phyloP scores from a whole-genome alignment of 768 basidiomycete genomes.

The Boletus subparvulus region DNA sequence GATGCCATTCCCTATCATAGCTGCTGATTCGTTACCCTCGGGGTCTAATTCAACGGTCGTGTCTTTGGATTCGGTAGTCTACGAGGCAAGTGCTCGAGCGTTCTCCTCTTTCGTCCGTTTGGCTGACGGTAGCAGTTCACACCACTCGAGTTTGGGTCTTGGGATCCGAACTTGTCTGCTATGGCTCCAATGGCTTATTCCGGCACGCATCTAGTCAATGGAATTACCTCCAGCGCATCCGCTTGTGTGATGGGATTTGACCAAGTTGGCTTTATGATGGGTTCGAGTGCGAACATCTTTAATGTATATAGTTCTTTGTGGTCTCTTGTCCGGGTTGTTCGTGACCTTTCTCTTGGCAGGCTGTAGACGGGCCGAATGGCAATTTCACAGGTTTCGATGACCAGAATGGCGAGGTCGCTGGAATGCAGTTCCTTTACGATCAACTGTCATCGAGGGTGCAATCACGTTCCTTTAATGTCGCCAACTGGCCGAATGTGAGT shows the following conservation, averaged over 20 bases:
- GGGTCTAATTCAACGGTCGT: slow-evolving; percentile 44
- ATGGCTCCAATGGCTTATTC: slow-evolving; percentile 62
- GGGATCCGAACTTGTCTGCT: slow-evolving; percentile 69
- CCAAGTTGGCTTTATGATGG: slow-evolving; percentile 72
- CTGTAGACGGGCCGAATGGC: slow-evolving; percentile 43
- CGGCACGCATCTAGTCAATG: slow-evolving; percentile 65
- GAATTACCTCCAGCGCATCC: slow-evolving; percentile 50
- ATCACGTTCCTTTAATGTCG: slow-evolving; percentile 56
- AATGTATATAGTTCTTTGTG: slow-evolving; percentile 39
- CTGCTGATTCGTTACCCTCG: slow-evolving; percentile 52
- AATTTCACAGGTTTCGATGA: slow-evolving; percentile 29
- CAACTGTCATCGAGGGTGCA: slow-evolving; percentile 47
- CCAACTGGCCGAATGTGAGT: slow-evolving; percentile 62
- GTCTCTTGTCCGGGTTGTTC: not conserved
- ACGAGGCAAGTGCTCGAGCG: slow-evolving; percentile 45
- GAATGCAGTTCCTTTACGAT: slow-evolving; percentile 48
- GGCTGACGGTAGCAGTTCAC: slow-evolving; percentile 42
- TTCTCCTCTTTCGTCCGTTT: slow-evolving; percentile 11
- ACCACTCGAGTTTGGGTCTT: slow-evolving; percentile 71
- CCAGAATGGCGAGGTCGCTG: slow-evolving; percentile 11
- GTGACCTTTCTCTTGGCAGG: slow-evolving; percentile 39
- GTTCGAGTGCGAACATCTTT: slow-evolving; percentile 69
- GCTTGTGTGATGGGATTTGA: slow-evolving; percentile 75
- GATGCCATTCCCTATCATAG: slow-evolving; percentile 68
- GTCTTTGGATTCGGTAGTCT: slow-evolving; percentile 47